Conservation (phyloP, 2,329 filamentous ascomycete species). For the Myriangium duriaei region DNA sequence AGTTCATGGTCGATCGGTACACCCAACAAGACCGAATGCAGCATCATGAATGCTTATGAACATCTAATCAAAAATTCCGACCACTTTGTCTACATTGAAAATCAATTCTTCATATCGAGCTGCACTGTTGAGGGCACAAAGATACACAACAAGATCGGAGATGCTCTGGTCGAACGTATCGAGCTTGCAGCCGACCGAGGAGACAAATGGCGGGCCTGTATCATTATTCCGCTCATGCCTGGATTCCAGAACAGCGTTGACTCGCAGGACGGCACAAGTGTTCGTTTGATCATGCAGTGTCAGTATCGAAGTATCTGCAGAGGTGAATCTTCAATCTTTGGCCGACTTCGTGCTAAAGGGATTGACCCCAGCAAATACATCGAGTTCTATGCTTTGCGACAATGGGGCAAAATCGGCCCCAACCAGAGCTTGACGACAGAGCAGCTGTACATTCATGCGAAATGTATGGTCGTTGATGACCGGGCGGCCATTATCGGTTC, state of each 20-base stretch:
- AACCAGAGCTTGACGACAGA: constrained; percentile 79
- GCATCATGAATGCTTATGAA: constrained; percentile 90
- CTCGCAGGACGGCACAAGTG: constrained; percentile 83
- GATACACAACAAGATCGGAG: constrained; percentile 86
- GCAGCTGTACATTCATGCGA: constrained; percentile 95
- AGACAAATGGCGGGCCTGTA: constrained; percentile 80
- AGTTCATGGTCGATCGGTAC: constrained; percentile 86
- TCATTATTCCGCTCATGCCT: constrained; percentile 92
- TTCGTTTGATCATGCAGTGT: constrained; percentile 91
- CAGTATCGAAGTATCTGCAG: constrained; percentile 94
- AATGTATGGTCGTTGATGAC: constrained; percentile 92
- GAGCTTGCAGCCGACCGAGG: constrained; percentile 70
- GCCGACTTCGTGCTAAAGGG: constrained; percentile 60
- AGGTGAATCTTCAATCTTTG: constrained; percentile 85
- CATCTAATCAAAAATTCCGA: constrained; percentile 92
- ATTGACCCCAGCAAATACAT: constrained; percentile 95
- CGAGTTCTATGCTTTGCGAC: constrained; percentile 80
- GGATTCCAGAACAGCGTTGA: constrained; percentile 97
- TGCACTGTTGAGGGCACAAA: constrained; percentile 76
- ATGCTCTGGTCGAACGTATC: constrained; percentile 85
- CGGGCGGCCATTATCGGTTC: constrained; percentile 88
- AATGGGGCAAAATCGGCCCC: constrained; percentile 83
- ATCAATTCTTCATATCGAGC: constrained; percentile 95
- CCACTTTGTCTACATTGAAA: constrained; percentile 97
- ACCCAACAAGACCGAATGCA: constrained; percentile 70